Base-by-base conservation (phyloP, 139 green algal genomes). In the Coccomyxa sp. region DNA sequence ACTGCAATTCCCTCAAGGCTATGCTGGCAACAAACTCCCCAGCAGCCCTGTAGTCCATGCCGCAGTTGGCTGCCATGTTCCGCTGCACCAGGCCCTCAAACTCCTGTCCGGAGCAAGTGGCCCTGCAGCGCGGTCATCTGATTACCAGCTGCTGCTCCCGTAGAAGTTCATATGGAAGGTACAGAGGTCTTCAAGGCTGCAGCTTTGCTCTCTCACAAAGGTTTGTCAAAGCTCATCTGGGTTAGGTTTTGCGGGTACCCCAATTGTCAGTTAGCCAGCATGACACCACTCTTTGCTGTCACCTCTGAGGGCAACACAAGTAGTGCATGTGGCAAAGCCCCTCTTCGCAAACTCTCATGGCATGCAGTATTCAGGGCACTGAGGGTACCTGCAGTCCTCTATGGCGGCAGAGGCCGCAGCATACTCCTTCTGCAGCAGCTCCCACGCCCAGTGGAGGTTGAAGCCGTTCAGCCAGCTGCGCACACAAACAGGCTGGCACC, bases 61-160 rank as follows among this genome's bases (percentile, higher is more conserved):
- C 88, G 14, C 73, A 80, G 41, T 95, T 92, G 7, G 88, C 86
- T 8, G 77, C 81, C 68, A 94, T 58, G 72, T 92, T 90, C n/a
- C 83, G 72, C 80, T 95, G 85, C 74, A 94, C 90, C 81, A 96
- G 77, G 0, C 18, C 81, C 75, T 93, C 85, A 82, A 96, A 96
- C 86, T 96, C 92, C 14, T 72, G 70, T 29, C 55, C 31, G 73
- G 22, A 64, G 38, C 38, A 71, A 29, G 64, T 38, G 24, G 33
- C 64, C 64, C 64, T 71, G 64, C 7, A 29, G 8, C 7, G 64
- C n/a, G n/a, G n/a, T n/a, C n/a, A n/a, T n/a, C n/a, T n/a, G n/a
- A n/a, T n/a, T n/a, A n/a, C n/a, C n/a, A n/a, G n/a, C n/a, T n/a
- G n/a, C n/a, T n/a, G n/a, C n/a, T n/a, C n/a, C n/a, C n/a, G n/a